Conservation (phyloP, 257 asterid genomes). For the Ehretia macrophylla region DNA sequence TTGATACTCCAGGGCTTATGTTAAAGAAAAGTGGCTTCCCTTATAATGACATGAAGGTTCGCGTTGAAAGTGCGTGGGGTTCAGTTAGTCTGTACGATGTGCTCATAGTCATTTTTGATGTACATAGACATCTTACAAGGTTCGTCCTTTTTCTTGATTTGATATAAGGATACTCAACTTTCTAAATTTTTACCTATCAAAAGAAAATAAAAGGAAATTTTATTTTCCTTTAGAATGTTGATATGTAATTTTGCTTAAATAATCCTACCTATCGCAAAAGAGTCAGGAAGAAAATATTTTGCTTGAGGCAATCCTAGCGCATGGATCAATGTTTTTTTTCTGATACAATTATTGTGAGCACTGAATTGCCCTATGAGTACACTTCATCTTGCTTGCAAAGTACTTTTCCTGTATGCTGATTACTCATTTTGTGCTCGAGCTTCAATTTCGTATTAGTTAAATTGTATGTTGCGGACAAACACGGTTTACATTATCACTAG, state of each 20-base stretch:
- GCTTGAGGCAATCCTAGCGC: no score
- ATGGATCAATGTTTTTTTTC: no score
- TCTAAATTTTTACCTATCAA: background rate
- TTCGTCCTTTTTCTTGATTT: constrained; percentile 1
- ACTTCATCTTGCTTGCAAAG: no score
- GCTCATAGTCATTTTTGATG: constrained; percentile 88
- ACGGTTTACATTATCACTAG: no score
- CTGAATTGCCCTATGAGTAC: background rate
- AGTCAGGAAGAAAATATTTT: no score
- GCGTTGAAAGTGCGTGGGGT: constrained; percentile 91
- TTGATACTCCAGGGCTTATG: constrained; percentile 98
- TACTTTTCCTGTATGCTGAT: no score
- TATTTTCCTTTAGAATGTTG: background rate
- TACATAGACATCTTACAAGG: constrained; percentile 91
- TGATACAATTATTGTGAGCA: no score
- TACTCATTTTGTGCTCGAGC: no score
- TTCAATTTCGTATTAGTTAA: no score
- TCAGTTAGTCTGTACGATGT: constrained; percentile 72
- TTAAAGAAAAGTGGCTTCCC: constrained; percentile 89
- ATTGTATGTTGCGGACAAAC: no score
- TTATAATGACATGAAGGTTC: constrained; percentile 68
- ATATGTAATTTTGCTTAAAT: no score
- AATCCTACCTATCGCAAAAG: background rate
- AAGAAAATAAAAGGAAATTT: background rate
- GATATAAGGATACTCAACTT: background rate